Evolutionary conservation across 148 eudicot species (phyloP), one percentile per base, ranked within the genome.

Genomic region (Vaccinium myrtillus): DNA sequence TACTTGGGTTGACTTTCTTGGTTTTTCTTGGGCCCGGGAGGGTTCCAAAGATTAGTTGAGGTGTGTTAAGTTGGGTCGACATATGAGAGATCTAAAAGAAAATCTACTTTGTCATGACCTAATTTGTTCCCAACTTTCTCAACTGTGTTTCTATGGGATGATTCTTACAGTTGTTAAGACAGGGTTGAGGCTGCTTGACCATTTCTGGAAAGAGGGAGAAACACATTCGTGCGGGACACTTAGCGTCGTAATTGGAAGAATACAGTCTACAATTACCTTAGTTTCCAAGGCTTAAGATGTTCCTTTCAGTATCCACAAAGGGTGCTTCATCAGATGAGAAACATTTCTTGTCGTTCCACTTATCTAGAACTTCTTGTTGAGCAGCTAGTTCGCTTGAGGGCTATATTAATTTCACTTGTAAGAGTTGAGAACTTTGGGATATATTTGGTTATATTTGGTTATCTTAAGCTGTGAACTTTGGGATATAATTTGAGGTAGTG

Each of bases 401-500:
- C 13, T 69, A 8, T 65, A 23, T n/a, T 61, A 46, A 69, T 30
- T 63, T 69, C n/a, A 51, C 6, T 25, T 69, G 16, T 10, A 9
- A 30, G 23, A 71, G 51, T 25, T 43, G 70, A 19, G 50, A 73
- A 82, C 7, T 53, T 46, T 19, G 63, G 65, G 55, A 70, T 10
- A 50, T 8, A 30, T 71, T 46, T 19, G 82, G 82, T 78, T 10
- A 50, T 8, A 30, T 71, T 46, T 19, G 82, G 82, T 78, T 79
- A 19, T 21, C 23, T 9, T 80, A 58, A 36, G 11, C 48, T 59
- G 69, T 32, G 59, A 61, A n/a, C n/a, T n/a, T n/a, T n/a, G n/a
- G n/a, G n/a, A n/a, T n/a, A n/a, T n/a, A n/a, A n/a, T n/a, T n/a
- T 54, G 27, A 83, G 55, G 61, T 74, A 79, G 49, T 21, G 61